phyloP scores from a whole-genome alignment of 306 rosid genomes.

The Fagus sylvatica region DNA sequence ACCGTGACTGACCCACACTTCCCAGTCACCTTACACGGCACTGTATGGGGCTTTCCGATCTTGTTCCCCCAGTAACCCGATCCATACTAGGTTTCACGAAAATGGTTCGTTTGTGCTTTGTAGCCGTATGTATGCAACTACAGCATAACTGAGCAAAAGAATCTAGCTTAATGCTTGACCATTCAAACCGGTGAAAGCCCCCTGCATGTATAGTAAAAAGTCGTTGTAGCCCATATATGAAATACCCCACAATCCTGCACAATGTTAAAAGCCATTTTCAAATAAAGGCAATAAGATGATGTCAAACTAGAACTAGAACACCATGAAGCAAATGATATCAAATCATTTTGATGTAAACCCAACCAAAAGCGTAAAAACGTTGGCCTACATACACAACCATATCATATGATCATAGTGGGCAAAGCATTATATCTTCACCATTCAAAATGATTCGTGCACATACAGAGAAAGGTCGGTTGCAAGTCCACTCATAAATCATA shows the following conservation, averaged over 20 bases:
- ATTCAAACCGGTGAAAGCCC: not conserved
- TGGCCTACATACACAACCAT: too few relatives aligned
- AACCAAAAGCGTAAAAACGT: too few relatives aligned
- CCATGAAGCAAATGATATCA: too few relatives aligned
- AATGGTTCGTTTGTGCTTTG: too few relatives aligned
- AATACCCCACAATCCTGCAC: not conserved
- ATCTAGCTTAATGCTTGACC: too few relatives aligned
- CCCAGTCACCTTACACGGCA: slow-evolving; percentile 68
- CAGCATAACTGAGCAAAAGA: too few relatives aligned
- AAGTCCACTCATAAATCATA: not conserved
- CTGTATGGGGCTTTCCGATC: slow-evolving; percentile 68
- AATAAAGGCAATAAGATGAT: not conserved
- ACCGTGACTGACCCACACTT: slow-evolving; percentile 66
- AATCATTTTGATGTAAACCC: too few relatives aligned
- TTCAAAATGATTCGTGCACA: too few relatives aligned
- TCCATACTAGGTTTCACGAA: too few relatives aligned
- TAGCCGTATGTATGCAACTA: too few relatives aligned
- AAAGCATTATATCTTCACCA: too few relatives aligned
- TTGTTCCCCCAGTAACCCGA: slow-evolving; percentile 73
- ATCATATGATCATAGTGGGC: too few relatives aligned
- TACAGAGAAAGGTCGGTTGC: not conserved
- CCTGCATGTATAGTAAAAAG: not conserved
- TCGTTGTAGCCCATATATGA: not conserved
- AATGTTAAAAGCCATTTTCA: not conserved
- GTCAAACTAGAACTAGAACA: not conserved